Evolutionary conservation across 139 green algal species (phyloP).

Genomic region (Volvox africanus): DNA sequence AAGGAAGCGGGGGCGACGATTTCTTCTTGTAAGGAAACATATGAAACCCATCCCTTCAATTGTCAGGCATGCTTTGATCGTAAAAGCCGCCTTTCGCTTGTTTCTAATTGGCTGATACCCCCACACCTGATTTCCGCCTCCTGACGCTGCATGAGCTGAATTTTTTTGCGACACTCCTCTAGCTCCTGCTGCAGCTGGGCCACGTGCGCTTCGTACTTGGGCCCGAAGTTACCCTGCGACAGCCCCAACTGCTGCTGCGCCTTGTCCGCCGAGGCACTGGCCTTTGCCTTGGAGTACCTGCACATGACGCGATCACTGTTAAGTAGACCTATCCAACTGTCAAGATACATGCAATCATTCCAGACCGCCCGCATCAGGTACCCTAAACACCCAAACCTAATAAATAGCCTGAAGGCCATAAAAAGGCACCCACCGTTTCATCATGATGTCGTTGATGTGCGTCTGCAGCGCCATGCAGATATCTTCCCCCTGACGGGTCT

Average conservation of each 20-base stretch:
- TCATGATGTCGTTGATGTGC: conserved; percentile 99
- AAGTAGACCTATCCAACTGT: too few relatives aligned
- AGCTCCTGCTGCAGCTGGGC: conserved; percentile 85
- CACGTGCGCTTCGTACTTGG: conserved; percentile 92
- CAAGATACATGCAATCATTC: too few relatives aligned
- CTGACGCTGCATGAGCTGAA: conserved; percentile 54
- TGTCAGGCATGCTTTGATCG: too few relatives aligned
- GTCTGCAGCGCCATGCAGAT: conserved; percentile 98
- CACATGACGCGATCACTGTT: too few relatives aligned
- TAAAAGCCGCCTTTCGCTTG: too few relatives aligned
- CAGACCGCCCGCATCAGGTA: too few relatives aligned
- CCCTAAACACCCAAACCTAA: too few relatives aligned
- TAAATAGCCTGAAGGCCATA: too few relatives aligned
- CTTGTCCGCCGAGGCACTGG: conserved; percentile 6
- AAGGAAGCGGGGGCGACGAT: too few relatives aligned
- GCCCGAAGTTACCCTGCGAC: conserved; percentile 76
- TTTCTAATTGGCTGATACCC: too few relatives aligned
- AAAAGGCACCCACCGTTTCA: conserved; percentile 72
- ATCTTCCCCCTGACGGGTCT: conserved; percentile 95
- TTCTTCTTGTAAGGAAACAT: too few relatives aligned
- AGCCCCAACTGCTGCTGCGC: conserved; percentile 58
- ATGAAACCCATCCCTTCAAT: too few relatives aligned
- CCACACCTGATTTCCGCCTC: conserved; percentile 55
- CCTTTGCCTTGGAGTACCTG: conserved; percentile 55
- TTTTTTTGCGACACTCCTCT: conserved; percentile 74